Base-by-base conservation (phyloP, 1,139 yeast species). In the Suhomyces kunorum region DNA sequence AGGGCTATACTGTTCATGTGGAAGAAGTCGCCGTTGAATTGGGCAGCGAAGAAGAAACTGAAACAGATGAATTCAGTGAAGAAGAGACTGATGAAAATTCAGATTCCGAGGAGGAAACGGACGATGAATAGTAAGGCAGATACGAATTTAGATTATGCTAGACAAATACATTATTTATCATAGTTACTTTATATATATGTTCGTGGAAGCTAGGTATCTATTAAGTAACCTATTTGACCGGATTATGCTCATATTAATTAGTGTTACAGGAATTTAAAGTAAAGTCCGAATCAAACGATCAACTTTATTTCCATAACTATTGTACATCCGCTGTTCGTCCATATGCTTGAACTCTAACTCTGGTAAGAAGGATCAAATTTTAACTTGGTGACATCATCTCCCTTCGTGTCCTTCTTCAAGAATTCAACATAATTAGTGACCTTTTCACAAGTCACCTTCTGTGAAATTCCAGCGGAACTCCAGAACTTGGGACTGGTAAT, bases 1-100 rank as follows among this genome's bases (percentile, higher is more conserved):
- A 67, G 33, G 95, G 95, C 0, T 90, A 85, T 55, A 60, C 64
- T 0, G 84, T 85, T 24, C 63, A 62, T 8, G 66, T 81, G 17
- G 88, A 85, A 49, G 80, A 76, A 40, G 61, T 81, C 25, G 54
- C 51, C 13, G 60, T 60, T 6, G 47, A 40, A 15, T 43, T 32
- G 6, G 38, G 20, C 16, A 36, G 32, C n/a, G 40, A 29, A 18
- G 40, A 53, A 8, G 63, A 54, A 15, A 62, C 64, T 28, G 68
- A 41, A 16, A 30, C 40, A 17, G 52, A 47, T 9, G 47, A 39
- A 8, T 31, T 24, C 13, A 40, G 28, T n/a, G 46, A 39, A 9
- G 46, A 39, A 9, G 32, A 12, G 42, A 41, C 19, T 42, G 40
- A 13, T 13, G 32, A 29, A 25, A 38, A 25, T 11, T 8, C 24